A percentile compares a stretch with the other conserved stretches of the same genome.
Conservation (phyloP, 2,329 filamentous ascomycete species). For the Arthroderma uncinatum region DNA sequence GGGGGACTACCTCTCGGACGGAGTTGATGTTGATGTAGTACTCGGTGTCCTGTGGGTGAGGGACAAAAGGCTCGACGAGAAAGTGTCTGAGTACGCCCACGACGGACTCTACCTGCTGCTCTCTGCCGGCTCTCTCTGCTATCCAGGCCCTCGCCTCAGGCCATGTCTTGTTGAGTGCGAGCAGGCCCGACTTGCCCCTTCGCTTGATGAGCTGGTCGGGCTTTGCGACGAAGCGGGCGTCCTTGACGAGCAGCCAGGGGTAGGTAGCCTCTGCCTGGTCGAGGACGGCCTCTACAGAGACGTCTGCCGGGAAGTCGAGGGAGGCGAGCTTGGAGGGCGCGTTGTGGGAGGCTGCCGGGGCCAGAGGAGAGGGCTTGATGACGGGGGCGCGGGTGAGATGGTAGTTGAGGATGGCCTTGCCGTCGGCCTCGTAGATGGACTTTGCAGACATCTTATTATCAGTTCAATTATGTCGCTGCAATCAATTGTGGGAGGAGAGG, state of each 20-base stretch:
- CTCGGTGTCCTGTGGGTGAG: conserved; percentile 87
- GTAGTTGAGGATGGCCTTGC: conserved; percentile 99
- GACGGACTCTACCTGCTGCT: conserved; percentile 84
- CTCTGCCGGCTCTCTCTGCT: conserved; percentile 80
- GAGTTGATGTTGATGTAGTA: conserved; percentile 99
- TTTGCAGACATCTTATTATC: conserved; percentile 93
- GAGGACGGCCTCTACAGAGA: conserved; percentile 69
- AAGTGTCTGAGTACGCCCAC: conserved; percentile 85
- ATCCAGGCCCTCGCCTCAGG: conserved; percentile 88
- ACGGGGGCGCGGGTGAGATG: conserved; percentile 94
- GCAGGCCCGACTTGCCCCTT: conserved; percentile 94
- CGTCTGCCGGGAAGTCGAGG: conserved; percentile 84
- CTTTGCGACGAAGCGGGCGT: conserved; percentile 93
- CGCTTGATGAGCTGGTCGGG: conserved; percentile 99
- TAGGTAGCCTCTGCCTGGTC: conserved; percentile 93
- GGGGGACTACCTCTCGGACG: conserved; percentile 70
- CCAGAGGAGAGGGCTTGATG: conserved; percentile 95
- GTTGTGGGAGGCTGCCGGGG: conserved; percentile 76
- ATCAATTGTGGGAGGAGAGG: not conserved
- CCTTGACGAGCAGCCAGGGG: conserved; percentile 79
- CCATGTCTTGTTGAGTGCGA: conserved; percentile 97
- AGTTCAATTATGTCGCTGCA: conserved; percentile 14
- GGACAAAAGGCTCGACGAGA: conserved; percentile 96
- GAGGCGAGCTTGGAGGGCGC: conserved; percentile 80
- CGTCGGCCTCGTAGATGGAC: conserved; percentile 96